A percentile compares a stretch with the other conserved stretches of the same genome.
phyloP scores from a whole-genome alignment of 257 asterid species.

The Salvia miltiorrhiza region DNA sequence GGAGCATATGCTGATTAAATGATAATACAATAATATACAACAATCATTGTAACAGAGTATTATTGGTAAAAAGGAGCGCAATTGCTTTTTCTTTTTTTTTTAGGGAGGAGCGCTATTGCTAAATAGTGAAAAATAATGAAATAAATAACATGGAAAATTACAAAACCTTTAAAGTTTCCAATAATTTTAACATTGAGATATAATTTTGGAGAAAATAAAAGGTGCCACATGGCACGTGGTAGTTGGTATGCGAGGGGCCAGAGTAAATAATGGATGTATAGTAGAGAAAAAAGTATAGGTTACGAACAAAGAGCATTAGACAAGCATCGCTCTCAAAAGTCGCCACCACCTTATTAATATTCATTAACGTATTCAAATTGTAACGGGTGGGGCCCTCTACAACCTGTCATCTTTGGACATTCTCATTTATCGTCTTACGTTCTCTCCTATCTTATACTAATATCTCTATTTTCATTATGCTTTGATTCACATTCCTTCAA shows the following conservation, averaged over 20 bases:
- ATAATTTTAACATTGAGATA: not conserved
- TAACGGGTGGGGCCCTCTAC: slow-evolving; percentile 27
- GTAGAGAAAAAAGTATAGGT: no score
- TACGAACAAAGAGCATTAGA: slow-evolving; percentile 21
- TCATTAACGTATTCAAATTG: no score
- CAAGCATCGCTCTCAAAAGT: slow-evolving; percentile 15
- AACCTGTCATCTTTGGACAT: slow-evolving; percentile 53
- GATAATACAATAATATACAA: slow-evolving; percentile 10
- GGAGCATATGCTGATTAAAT: not conserved
- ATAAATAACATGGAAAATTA: no score
- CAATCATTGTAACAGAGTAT: not conserved
- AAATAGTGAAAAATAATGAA: not conserved
- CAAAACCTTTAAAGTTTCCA: not conserved
- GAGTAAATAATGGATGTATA: no score
- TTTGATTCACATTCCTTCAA: no score
- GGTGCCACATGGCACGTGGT: slow-evolving; percentile 26
- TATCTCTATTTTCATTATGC: no score
- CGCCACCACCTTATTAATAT: not conserved
- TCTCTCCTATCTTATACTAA: not conserved
- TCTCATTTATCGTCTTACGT: slow-evolving; percentile 34
- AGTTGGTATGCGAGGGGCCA: slow-evolving; percentile 32
- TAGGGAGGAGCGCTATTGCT: no score
- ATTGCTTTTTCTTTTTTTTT: no score
- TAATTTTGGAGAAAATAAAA: no score
- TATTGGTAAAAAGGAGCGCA: not conserved